These are phyloP conservation scores for Fusarium globosum DNA, from an alignment of 2,329 filamentous ascomycete genomes.

Conservation along the genomic window DNA sequence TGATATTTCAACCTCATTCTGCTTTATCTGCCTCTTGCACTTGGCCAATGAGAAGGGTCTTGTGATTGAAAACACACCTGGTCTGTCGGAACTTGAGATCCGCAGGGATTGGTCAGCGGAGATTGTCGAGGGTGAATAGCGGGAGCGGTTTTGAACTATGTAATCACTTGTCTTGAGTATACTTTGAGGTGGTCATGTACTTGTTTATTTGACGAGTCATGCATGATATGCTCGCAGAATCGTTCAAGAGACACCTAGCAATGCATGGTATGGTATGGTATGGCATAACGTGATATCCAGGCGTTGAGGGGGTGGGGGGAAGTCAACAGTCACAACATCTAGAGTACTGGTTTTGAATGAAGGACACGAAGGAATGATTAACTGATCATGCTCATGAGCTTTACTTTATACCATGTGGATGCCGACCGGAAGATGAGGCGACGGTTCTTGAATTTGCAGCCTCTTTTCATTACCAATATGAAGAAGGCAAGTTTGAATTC, in stretches of 20 bases:
- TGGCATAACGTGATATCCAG: constrained; percentile 32
- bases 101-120: constrained; percentile 72
- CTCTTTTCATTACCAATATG: not conserved
- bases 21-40: constrained; percentile 94
- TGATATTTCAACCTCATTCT: constrained; percentile 92
- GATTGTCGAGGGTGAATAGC: constrained; percentile 57
- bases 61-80: constrained; percentile 73
- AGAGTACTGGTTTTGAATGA: constrained; percentile 23
- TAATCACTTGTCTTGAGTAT: constrained; percentile 16
- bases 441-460: not conserved
- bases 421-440: not conserved
- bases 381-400: not conserved
- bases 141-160: not conserved
- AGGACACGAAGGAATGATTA: constrained; percentile 32
- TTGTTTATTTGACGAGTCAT: constrained; percentile 10
- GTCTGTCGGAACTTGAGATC: constrained; percentile 69
- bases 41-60: constrained; percentile 93
- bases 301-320: constrained; percentile 29
- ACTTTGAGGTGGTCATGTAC: not conserved
- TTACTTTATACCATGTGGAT: not conserved
- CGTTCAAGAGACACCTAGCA: constrained; percentile 17
- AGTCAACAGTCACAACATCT: constrained; percentile 23
- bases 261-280: constrained; percentile 11
- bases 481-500: not conserved
- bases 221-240: not conserved